phyloP scores from a whole-genome alignment of 805 yeast species.

The Komagataella pseudopastoris region DNA sequence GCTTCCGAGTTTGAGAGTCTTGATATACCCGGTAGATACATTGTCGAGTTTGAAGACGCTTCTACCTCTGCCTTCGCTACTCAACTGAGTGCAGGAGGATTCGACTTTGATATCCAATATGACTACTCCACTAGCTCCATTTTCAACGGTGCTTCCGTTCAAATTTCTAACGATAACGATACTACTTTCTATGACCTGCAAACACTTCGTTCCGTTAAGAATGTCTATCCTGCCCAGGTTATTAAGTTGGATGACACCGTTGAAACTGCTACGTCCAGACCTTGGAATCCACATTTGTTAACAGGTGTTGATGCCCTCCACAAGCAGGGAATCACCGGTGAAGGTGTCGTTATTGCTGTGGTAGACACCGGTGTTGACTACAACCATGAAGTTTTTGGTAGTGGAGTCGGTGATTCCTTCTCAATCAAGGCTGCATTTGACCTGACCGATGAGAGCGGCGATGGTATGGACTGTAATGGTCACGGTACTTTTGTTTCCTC shows the following conservation, averaged over 20 bases:
- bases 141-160: conserved; percentile 3
- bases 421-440: conserved; percentile 8
- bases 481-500: conserved; percentile 13
- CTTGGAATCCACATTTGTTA: conserved; percentile 9
- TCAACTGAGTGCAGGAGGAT: not conserved
- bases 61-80: conserved; percentile 1
- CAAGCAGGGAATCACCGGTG: conserved; percentile 7
- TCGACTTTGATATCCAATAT: not conserved
- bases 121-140: conserved; percentile 1
- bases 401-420: conserved; percentile 7
- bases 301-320: conserved; percentile 10
- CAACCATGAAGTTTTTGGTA: conserved; percentile 9
- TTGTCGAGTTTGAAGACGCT: conserved; percentile 2
- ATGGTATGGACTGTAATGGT: conserved; percentile 10
- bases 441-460: conserved; percentile 2
- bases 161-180: not conserved
- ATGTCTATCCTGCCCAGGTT: conserved; percentile 5
- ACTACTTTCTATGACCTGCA: conserved; percentile 1
- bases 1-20: not conserved
- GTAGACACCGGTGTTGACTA: conserved; percentile 8
- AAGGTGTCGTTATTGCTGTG: conserved; percentile 7
- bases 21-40: conserved; percentile 2
- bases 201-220: conserved; percentile 2
- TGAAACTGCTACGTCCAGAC: not conserved
- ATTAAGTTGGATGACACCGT: not conserved